These are phyloP conservation scores for Rhododendron henanense DNA, from an alignment of 148 eudicot species.

Conservation along the genomic window DNA sequence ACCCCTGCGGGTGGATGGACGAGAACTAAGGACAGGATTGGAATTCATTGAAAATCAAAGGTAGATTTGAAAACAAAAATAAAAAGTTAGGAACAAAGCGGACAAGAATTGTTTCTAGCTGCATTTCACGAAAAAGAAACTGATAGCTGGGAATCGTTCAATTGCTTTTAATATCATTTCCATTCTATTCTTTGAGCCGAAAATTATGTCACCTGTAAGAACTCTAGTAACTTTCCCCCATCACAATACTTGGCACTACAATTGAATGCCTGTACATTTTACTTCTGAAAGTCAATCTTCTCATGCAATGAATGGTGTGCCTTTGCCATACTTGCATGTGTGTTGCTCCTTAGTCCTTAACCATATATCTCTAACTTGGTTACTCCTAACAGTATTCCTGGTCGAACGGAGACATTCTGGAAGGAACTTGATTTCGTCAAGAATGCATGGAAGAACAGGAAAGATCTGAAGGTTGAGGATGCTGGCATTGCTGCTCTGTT, in stretches of 20 bases:
- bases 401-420: slow-evolving; percentile 44
- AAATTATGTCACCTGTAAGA: background rate
- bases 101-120: background rate
- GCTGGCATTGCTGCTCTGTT: slow-evolving; percentile 42
- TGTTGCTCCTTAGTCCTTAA: background rate
- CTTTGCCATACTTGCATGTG: background rate
- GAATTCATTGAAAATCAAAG: background rate
- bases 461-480: slow-evolving; percentile 47
- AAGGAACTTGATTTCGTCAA: slow-evolving; percentile 46
- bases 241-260: too few relatives aligned
- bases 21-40: background rate
- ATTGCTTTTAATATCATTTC: background rate
- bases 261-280: background rate
- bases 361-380: background rate
- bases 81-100: background rate
- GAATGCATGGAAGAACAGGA: slow-evolving; percentile 43
- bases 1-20: background rate
- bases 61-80: background rate
- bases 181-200: background rate
- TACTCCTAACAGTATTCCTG: slow-evolving; percentile 33
- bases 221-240: background rate
- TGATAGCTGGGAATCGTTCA: background rate
- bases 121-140: background rate
- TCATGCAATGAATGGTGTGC: background rate
- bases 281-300: background rate